Percentiles rank a stretch among this genome's conserved stretches.
Evolutionary conservation across 257 asterid species (phyloP).

Genomic region (Cynanchum wilfordii): DNA sequence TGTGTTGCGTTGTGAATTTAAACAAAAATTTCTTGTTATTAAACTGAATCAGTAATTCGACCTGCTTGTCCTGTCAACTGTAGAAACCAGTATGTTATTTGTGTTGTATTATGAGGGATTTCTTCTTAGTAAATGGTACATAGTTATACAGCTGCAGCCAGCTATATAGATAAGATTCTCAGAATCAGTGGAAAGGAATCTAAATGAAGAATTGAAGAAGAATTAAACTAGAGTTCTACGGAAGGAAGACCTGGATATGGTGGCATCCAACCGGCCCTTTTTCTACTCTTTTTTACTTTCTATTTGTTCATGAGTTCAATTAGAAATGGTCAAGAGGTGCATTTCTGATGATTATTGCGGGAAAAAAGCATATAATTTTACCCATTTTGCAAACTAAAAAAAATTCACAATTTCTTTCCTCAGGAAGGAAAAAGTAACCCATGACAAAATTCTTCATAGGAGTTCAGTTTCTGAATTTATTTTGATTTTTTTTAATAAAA

Average conservation of each 20-base stretch:
- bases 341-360: background rate
- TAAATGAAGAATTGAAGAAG: background rate
- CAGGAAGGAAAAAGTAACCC: background rate
- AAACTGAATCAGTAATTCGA: background rate
- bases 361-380: background rate
- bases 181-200: background rate
- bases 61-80: background rate
- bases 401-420: background rate
- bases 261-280: background rate
- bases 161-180: background rate
- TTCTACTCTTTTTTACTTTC: background rate
- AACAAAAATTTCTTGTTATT: no score
- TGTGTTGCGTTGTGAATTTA: no score
- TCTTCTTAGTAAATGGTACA: background rate
- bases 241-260: background rate
- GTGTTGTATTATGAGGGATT: background rate
- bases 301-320: background rate
- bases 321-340: background rate
- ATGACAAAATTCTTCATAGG: no score
- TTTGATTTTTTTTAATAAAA: background rate
- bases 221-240: background rate
- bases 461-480: background rate
- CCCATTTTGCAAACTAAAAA: background rate
- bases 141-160: background rate
- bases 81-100: background rate